These are phyloP conservation scores for Ceriops zippeliana DNA, from an alignment of 345 rosid species.

Conservation along the genomic window DNA sequence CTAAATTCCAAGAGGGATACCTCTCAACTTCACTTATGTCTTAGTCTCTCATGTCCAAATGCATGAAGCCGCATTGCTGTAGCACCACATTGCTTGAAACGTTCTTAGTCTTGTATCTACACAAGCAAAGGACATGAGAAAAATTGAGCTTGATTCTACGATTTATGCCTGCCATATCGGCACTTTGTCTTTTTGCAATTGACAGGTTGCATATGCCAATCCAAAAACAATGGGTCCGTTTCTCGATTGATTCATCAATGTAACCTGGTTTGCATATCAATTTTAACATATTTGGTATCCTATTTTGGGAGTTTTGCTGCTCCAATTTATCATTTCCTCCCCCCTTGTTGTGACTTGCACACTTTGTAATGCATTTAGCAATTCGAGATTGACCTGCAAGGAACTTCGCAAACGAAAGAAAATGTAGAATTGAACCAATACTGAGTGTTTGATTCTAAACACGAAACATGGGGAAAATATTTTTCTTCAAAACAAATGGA, in stretches of 20 bases:
- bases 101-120: conserved; percentile 5
- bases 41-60: conserved; percentile 14
- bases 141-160: neutral
- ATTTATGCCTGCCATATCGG: conserved; percentile 7
- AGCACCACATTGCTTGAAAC: neutral
- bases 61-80: conserved; percentile 4
- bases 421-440: neutral
- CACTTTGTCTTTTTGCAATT: neutral
- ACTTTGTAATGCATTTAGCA: too few relatives aligned
- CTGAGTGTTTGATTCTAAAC: too few relatives aligned
- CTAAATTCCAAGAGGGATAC: conserved; percentile 20
- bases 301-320: neutral
- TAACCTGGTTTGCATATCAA: neutral
- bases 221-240: conserved; percentile 6
- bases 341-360: too few relatives aligned
- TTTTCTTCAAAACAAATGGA: too few relatives aligned
- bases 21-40: conserved; percentile 33
- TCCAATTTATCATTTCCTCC: too few relatives aligned
- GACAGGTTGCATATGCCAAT: conserved; percentile 2
- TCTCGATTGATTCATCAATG: neutral
- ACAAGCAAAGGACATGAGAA: neutral
- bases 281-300: neutral
- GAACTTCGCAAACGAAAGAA: neutral
- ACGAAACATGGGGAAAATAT: too few relatives aligned
- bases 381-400: too few relatives aligned